These are phyloP conservation scores for Cladosporium sp. DNA, from an alignment of 2,329 filamentous ascomycete species.

Conservation along the genomic window DNA sequence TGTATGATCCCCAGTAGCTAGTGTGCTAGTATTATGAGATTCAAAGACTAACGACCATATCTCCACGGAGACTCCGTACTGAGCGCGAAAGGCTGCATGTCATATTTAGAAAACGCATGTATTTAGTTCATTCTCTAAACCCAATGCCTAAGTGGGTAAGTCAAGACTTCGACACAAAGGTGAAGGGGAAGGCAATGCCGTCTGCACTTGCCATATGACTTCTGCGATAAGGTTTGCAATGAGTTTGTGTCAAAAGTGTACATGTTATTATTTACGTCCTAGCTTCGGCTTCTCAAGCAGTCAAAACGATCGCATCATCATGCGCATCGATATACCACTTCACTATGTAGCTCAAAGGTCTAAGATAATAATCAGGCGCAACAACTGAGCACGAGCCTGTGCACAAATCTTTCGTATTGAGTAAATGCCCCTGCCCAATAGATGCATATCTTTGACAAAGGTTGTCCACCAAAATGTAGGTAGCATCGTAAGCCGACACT, in stretches of 20 bases:
- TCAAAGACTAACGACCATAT: not conserved
- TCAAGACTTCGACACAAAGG: no score
- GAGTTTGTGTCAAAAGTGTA: no score
- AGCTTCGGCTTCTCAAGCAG: not conserved
- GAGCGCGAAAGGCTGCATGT: not conserved
- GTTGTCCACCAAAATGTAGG: not conserved
- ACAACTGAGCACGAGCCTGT: not conserved
- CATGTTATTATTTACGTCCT: not conserved
- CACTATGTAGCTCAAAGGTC: not conserved
- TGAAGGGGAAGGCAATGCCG: not conserved
- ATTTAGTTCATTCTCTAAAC: no score
- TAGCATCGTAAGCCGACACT: not conserved
- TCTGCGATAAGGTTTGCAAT: not conserved
- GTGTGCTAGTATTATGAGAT: not conserved
- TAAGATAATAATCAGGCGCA: not conserved
- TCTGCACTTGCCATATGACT: not conserved
- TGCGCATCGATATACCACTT: not conserved
- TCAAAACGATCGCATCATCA: not conserved
- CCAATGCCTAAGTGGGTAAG: no score
- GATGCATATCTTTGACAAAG: not conserved
- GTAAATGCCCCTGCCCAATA: not conserved
- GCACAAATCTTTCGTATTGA: not conserved
- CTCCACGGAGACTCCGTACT: not conserved
- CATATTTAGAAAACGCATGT: not conserved
- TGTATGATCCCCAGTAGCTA: not conserved